Percentiles rank a stretch among this genome's conserved stretches.
These are phyloP conservation scores for Antitrichia curtipendula DNA, from an alignment of 225 moss, liverwort and hornwort genomes.

Conservation along the genomic window DNA sequence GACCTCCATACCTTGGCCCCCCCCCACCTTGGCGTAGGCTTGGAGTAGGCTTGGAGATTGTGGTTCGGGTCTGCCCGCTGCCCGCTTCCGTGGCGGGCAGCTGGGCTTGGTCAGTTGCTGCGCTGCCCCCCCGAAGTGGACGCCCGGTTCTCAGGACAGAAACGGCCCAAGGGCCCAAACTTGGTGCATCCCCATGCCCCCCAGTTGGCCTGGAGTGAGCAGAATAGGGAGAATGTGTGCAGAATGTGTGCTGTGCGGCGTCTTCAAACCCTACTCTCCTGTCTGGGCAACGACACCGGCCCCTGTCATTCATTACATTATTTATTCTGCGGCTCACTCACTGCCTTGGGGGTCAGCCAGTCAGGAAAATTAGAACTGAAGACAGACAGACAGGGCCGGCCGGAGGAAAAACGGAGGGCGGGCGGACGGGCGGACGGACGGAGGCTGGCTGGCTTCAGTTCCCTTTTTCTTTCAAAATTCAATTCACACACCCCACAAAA, in stretches of 20 bases:
- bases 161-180: neutral
- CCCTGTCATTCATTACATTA: neutral
- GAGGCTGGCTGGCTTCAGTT: no score
- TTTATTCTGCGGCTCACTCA: neutral
- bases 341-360: neutral
- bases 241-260: conserved; percentile 8
- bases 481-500: no score
- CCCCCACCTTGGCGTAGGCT: neutral
- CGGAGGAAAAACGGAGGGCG: neutral
- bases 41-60: neutral
- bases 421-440: no score
- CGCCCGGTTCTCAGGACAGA: neutral
- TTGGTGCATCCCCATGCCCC: neutral
- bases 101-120: neutral
- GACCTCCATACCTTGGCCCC: neutral
- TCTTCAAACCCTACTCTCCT: neutral
- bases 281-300: neutral
- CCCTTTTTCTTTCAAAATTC: neutral
- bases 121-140: neutral
- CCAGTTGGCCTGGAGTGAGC: neutral
- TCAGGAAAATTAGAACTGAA: neutral
- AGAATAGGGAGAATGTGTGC: conserved; percentile 8
- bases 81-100: neutral
- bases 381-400: no score
- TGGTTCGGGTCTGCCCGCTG: neutral